These are phyloP conservation scores for Anastatica hierochuntica DNA, from an alignment of 345 rosid genomes.

Conservation along the genomic window DNA sequence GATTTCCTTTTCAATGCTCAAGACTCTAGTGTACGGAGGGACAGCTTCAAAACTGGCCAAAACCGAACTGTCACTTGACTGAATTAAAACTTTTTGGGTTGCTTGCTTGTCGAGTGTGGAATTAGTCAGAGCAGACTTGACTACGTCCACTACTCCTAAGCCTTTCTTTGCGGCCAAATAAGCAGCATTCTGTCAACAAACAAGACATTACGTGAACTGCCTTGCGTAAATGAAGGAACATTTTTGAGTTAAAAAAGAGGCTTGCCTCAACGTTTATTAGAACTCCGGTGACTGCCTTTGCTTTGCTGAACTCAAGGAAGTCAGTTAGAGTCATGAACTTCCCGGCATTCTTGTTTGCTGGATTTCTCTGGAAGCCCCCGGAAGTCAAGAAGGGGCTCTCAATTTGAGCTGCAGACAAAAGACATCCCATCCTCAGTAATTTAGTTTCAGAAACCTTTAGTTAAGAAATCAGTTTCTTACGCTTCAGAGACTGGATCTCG, in stretches of 20 bases:
- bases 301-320: conserved; percentile 66
- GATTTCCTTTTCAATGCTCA: conserved; percentile 35
- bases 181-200: conserved; percentile 57
- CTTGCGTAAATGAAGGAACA: neutral
- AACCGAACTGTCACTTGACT: conserved; percentile 73
- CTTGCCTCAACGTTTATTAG: conserved; percentile 61
- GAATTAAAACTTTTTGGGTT: conserved; percentile 58
- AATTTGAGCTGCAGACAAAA: conserved; percentile 61
- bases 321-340: conserved; percentile 49
- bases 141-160: conserved; percentile 43
- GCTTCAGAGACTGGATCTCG: conserved; percentile 69
- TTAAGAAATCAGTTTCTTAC: conserved; percentile 26
- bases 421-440: neutral
- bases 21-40: conserved; percentile 45
- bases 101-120: conserved; percentile 65
- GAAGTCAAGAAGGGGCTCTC: conserved; percentile 40
- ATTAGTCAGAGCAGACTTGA: conserved; percentile 39
- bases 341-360: conserved; percentile 53
- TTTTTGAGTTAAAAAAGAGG: neutral
- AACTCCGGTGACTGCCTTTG: conserved; percentile 62
- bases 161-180: conserved; percentile 77
- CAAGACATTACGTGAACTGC: neutral
- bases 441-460: neutral
- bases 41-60: conserved; percentile 37
- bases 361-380: conserved; percentile 39